Evolutionary conservation across 371 early-diverging fungal species (phyloP).

Genomic region (Entomophthora muscae): DNA sequence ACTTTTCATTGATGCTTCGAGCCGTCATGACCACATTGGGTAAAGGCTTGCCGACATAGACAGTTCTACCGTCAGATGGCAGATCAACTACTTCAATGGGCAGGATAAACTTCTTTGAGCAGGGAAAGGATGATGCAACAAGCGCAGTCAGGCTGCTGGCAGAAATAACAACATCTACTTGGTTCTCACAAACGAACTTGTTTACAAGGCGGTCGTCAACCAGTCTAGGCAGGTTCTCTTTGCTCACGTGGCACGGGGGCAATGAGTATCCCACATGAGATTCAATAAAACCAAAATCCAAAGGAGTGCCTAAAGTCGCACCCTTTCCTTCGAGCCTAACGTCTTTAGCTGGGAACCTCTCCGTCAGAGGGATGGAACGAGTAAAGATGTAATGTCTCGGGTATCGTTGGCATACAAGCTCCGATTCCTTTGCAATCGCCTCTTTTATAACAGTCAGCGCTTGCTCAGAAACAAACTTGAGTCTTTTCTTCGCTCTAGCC

Average conservation of each 20-base stretch:
- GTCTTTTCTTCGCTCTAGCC: neutral
- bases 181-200: neutral
- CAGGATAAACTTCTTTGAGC: neutral
- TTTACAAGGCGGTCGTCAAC: neutral
- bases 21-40: neutral
- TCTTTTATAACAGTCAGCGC: neutral
- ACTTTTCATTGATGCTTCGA: neutral
- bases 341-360: neutral
- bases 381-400: neutral
- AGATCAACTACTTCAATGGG: neutral
- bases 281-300: neutral
- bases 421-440: neutral
- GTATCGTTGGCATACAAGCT: neutral
- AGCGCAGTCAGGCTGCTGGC: neutral
- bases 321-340: neutral
- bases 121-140: neutral
- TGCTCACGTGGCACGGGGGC: neutral
- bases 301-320: neutral
- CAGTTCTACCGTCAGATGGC: neutral
- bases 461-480: neutral
- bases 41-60: neutral
- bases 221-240: neutral
- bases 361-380: neutral
- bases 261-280: neutral
- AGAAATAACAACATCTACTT: neutral